A percentile compares a stretch with the other conserved stretches of the same genome.
Conservation (phyloP, 768 basidiomycete genomes). For the Termitomyces heimii region DNA sequence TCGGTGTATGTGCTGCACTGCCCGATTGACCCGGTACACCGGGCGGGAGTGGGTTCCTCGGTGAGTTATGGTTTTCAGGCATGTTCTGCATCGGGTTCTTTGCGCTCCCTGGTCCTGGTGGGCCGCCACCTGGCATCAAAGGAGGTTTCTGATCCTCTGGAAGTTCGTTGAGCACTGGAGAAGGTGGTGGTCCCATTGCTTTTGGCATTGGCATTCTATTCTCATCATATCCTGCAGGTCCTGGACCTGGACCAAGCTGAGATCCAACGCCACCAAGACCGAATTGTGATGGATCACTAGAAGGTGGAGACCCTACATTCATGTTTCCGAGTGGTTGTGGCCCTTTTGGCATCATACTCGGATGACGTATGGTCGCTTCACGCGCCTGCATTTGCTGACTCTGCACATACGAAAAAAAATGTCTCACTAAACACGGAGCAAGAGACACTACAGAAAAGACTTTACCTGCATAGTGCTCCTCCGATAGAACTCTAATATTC, state of each 20-base stretch:
- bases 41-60: constrained; percentile 26
- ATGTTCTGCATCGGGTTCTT: constrained; percentile 28
- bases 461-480: constrained; percentile 25
- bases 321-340: constrained; percentile 22
- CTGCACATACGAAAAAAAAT: neutral
- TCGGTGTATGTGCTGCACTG: constrained; percentile 17
- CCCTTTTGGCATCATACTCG: constrained; percentile 29
- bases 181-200: constrained; percentile 50
- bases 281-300: constrained; percentile 37
- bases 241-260: constrained; percentile 9
- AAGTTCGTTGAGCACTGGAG: constrained; percentile 34
- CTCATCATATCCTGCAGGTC: constrained; percentile 7
- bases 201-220: constrained; percentile 27
- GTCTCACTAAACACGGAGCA: neutral
- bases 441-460: neutral
- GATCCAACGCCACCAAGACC: constrained; percentile 27
- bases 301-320: constrained; percentile 39
- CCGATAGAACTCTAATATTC: constrained; percentile 19
- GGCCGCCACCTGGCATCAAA: neutral
- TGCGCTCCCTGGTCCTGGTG: constrained; percentile 15
- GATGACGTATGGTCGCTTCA: constrained; percentile 19
- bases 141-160: constrained; percentile 20
- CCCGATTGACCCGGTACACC: neutral
- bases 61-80: constrained; percentile 28
- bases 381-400: constrained; percentile 16